phyloP scores from a whole-genome alignment of 768 basidiomycete genomes.

The Candolleomyces eurysporus region DNA sequence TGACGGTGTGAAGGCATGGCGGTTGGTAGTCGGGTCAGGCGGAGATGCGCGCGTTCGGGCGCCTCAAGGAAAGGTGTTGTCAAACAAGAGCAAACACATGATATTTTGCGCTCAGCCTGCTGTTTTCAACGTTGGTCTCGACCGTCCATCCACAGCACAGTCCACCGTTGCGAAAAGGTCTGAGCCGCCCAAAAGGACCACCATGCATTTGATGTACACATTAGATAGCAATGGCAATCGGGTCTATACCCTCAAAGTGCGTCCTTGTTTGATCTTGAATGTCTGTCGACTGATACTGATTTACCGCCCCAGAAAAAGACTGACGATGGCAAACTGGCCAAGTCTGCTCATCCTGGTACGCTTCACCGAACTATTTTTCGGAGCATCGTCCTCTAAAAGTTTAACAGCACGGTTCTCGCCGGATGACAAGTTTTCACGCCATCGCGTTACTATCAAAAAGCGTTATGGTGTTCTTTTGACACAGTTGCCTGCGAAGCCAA shows the following conservation, averaged over 20 bases:
- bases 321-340: constrained; percentile 77
- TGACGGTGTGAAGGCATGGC: neutral
- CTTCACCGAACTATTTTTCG: neutral
- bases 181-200: constrained; percentile 17
- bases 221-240: constrained; percentile 74
- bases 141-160: neutral
- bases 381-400: constrained; percentile 6
- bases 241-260: constrained; percentile 89
- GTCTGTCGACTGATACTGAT: neutral
- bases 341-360: constrained; percentile 96
- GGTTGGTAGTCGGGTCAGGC: neutral
- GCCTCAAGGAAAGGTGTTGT: neutral
- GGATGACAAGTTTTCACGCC: constrained; percentile 98
- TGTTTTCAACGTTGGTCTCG: neutral
- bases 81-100: constrained; percentile 2
- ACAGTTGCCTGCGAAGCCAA: constrained; percentile 84
- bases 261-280: constrained; percentile 14
- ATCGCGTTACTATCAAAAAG: constrained; percentile 96
- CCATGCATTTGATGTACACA: constrained; percentile 98
- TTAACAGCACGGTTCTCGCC: constrained; percentile 91
- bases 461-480: constrained; percentile 87
- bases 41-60: neutral
- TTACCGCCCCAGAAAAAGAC: constrained; percentile 70
- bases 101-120: neutral
- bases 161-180: neutral